Conservation (phyloP, 192 early-diverging fungal species). For the Linderina pennispora region DNA sequence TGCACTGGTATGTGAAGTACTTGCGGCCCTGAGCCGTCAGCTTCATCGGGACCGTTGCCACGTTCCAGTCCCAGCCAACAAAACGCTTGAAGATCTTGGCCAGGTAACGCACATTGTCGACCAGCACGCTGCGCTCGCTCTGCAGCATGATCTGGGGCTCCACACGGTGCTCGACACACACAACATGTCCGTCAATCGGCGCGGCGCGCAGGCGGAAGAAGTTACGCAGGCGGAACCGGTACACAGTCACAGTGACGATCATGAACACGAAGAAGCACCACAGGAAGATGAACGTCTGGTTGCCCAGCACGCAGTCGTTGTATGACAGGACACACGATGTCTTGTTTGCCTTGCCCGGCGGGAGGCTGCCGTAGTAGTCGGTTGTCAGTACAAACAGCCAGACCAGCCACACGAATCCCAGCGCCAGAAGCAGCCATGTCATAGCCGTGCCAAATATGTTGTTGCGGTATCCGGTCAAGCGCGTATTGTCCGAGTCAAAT, state of each 20-base stretch:
- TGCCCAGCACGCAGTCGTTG: conserved; percentile 41
- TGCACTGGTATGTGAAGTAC: conserved; percentile 70
- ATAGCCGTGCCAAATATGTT: conserved; percentile 43
- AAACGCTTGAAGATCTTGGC: no score
- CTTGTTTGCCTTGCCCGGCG: conserved; percentile 52
- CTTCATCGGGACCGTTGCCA: conserved; percentile 40
- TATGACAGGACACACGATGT: no score
- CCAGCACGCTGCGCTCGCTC: no score
- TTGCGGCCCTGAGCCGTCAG: conserved; percentile 44
- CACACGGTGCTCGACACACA: no score
- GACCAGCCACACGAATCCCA: conserved; percentile 39
- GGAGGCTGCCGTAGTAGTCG: conserved; percentile 52
- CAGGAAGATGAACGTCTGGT: conserved; percentile 43
- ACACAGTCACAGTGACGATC: conserved; percentile 34
- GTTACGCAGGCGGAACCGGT: conserved; percentile 39
- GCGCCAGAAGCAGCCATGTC: conserved; percentile 15
- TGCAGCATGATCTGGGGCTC: no score
- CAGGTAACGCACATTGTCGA: no score
- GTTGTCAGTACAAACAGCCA: conserved; percentile 34
- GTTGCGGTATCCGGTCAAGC: conserved; percentile 33
- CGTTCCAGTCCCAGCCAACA: no score
- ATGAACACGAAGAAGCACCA: conserved; percentile 47
- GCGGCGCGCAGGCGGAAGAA: conserved; percentile 56
- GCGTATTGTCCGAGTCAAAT: conserved; percentile 1
- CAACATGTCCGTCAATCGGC: no score